phyloP scores from a whole-genome alignment of 2,329 filamentous ascomycete species.

The Colletotrichum gloeosporioides region DNA sequence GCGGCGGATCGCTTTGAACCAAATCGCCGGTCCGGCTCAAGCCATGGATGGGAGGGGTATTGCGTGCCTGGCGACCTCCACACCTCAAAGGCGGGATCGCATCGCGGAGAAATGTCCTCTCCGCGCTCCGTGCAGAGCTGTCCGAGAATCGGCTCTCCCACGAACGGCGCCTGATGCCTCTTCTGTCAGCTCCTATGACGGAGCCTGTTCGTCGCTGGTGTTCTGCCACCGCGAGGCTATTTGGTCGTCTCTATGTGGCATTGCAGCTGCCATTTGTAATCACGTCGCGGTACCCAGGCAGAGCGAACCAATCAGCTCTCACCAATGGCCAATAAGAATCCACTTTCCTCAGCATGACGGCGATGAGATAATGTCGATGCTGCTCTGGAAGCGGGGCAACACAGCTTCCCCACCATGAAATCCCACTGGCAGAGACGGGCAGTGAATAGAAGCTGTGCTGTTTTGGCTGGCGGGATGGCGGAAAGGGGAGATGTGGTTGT shows the following conservation, averaged over 20 bases:
- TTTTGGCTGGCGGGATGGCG: not conserved
- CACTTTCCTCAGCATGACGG: constrained; percentile 6
- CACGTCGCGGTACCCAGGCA: not conserved
- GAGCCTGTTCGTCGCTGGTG: not conserved
- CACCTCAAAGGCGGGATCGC: not conserved
- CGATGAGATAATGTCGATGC: not conserved
- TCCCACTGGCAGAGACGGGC: not conserved
- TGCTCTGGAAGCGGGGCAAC: constrained; percentile 13
- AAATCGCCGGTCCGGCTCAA: not conserved
- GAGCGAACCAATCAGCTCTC: not conserved
- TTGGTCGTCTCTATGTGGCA: not conserved
- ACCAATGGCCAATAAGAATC: not conserved
- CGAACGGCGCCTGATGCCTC: not conserved
- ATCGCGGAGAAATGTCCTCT: not conserved
- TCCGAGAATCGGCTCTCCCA: not conserved
- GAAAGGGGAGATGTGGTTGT: not conserved
- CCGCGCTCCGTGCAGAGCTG: not conserved
- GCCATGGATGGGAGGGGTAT: not conserved
- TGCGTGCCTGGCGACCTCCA: not conserved
- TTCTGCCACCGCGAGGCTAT: not conserved
- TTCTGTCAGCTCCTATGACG: not conserved
- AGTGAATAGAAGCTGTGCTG: not conserved
- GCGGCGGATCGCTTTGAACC: not conserved
- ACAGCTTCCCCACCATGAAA: not conserved
- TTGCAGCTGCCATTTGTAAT: constrained; percentile 6